Conservation (phyloP, 2,329 filamentous ascomycete species). For the Alternaria sp. region DNA sequence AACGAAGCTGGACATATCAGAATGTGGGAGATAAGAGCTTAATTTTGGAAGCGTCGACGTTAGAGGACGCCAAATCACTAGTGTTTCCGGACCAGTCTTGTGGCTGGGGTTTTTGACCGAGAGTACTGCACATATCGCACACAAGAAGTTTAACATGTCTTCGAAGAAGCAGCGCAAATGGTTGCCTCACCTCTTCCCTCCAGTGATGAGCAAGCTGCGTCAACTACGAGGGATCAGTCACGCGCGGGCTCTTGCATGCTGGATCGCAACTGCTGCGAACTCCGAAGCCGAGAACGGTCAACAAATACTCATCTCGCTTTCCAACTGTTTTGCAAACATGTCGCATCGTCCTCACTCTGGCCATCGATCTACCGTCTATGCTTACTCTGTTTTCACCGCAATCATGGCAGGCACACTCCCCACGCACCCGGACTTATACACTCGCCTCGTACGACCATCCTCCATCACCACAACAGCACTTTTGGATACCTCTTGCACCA, state of each 20-base stretch:
- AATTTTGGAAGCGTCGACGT: neutral
- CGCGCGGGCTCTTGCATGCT: neutral
- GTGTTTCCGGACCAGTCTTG: neutral
- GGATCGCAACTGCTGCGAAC: constrained; percentile 1
- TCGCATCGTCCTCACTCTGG: neutral
- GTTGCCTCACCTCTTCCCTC: neutral
- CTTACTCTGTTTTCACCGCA: neutral
- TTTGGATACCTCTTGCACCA: constrained; percentile 15
- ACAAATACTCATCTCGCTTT: neutral
- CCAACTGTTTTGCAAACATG: neutral
- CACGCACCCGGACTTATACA: neutral
- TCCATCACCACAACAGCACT: constrained; percentile 14
- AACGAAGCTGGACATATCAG: constrained; percentile 89
- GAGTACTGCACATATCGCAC: neutral
- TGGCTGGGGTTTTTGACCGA: neutral
- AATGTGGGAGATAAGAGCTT: constrained; percentile 73
- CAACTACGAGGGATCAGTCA: neutral
- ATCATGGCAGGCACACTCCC: constrained; percentile 16
- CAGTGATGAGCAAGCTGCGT: neutral
- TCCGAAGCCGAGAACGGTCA: constrained; percentile 5
- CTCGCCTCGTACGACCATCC: neutral
- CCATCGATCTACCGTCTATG: neutral
- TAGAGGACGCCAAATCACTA: neutral
- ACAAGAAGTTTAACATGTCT: neutral
- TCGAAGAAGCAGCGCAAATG: neutral